Evolutionary conservation across 2,329 filamentous ascomycete genomes (phyloP).

Genomic region (Amphichorda felina): DNA sequence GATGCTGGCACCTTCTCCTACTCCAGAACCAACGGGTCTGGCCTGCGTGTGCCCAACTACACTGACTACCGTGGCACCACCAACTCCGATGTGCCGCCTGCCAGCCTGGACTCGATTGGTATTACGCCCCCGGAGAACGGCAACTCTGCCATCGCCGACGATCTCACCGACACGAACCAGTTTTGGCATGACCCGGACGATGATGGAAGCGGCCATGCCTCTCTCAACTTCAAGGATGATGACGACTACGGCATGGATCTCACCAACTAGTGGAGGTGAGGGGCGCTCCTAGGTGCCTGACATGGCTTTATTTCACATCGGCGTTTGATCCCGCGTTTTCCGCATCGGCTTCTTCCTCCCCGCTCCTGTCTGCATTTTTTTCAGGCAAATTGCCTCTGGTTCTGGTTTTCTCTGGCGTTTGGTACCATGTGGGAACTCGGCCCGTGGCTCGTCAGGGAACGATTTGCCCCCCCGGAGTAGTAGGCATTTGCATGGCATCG

Average conservation of each 20-base stretch:
- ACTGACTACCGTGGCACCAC: constrained; percentile 79
- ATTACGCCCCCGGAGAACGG: constrained; percentile 27
- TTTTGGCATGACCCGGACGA: constrained; percentile 62
- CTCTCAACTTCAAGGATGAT: constrained; percentile 80
- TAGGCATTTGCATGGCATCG: constrained; percentile 1
- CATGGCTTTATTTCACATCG: neutral
- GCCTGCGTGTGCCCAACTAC: constrained; percentile 82
- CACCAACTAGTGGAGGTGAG: constrained; percentile 19
- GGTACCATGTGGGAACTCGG: neutral
- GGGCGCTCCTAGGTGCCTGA: no score
- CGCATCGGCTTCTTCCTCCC: neutral
- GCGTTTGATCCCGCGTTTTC: neutral
- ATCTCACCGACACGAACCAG: constrained; percentile 37
- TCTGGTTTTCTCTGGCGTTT: constrained; percentile 3
- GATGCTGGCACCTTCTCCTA: constrained; percentile 69
- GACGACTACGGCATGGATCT: constrained; percentile 85
- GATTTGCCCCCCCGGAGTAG: neutral
- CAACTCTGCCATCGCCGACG: constrained; percentile 23
- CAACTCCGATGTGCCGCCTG: constrained; percentile 18
- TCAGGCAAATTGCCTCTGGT: neutral
- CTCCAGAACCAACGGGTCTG: constrained; percentile 70
- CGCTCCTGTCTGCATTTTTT: constrained; percentile 2
- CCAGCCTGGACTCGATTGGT: constrained; percentile 21
- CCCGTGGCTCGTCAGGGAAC: neutral
- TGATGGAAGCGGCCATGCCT: constrained; percentile 54